phyloP scores from a whole-genome alignment of 2,329 filamentous ascomycete species.

The Claviceps purpurea region DNA sequence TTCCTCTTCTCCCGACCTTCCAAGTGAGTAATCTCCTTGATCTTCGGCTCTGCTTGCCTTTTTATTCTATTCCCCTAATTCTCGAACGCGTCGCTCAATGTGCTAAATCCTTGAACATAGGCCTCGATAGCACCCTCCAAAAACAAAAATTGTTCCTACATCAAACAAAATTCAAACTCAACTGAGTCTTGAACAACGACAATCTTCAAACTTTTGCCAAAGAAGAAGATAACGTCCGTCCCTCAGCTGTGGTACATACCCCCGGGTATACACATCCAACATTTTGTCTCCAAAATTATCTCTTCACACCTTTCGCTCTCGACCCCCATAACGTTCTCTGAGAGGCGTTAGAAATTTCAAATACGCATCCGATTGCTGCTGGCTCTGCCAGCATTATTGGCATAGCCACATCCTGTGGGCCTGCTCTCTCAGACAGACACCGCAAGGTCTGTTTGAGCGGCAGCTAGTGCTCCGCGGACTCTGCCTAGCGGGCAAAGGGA shows the following conservation, averaged over 20 bases:
- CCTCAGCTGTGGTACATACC: slow-evolving; percentile 71
- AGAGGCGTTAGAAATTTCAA: slow-evolving; percentile 44
- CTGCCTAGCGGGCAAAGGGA: slow-evolving; percentile 23
- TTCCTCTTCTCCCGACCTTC: slow-evolving; percentile 81
- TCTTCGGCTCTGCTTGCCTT: slow-evolving; percentile 2
- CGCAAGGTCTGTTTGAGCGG: slow-evolving; percentile 93
- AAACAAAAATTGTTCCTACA: slow-evolving; percentile 2
- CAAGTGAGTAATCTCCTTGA: slow-evolving; percentile 49
- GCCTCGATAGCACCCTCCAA: slow-evolving; percentile 45
- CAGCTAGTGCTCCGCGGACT: slow-evolving; percentile 90
- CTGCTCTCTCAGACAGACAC: slow-evolving; percentile 94
- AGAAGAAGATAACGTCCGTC: slow-evolving; percentile 9
- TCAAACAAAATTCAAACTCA: neutral
- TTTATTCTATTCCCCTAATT: neutral
- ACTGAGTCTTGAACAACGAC: neutral
- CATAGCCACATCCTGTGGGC: slow-evolving; percentile 63
- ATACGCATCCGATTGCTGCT: slow-evolving; percentile 48
- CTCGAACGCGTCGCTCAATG: neutral
- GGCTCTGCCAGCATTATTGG: slow-evolving; percentile 70
- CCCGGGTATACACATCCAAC: slow-evolving; percentile 77
- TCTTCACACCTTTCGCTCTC: slow-evolving; percentile 67
- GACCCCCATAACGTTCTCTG: slow-evolving; percentile 79
- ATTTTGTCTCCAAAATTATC: slow-evolving; percentile 80
- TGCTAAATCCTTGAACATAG: slow-evolving; percentile 19
- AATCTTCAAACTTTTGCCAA: neutral